phyloP scores from a whole-genome alignment of 352 stramenopile species.

The Globisporangium canariense region DNA sequence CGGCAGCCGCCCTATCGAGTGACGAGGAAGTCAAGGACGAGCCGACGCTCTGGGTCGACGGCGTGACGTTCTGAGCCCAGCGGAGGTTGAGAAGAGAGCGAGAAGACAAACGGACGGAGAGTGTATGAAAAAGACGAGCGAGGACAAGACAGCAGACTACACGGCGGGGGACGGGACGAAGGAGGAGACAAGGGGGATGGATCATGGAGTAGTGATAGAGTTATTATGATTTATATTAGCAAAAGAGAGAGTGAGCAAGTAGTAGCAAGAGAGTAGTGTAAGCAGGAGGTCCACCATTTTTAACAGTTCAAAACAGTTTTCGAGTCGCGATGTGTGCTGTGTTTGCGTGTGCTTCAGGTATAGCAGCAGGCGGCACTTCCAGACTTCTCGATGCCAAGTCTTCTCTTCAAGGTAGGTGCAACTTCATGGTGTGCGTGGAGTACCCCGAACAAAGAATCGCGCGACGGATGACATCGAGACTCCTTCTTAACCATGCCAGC shows the following conservation, averaged over 20 bases:
- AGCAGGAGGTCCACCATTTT: neutral
- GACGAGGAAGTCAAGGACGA: slow-evolving; percentile 8
- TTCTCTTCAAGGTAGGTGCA: no score
- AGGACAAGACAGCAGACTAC: neutral
- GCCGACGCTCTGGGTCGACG: slow-evolving; percentile 17
- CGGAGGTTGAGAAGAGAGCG: neutral
- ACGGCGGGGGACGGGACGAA: neutral
- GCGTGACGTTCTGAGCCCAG: slow-evolving; percentile 11
- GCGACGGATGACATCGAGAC: no score
- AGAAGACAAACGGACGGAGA: neutral
- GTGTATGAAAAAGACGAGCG: neutral
- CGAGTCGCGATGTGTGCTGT: no score
- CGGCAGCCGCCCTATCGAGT: neutral
- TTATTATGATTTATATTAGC: slow-evolving; percentile 14
- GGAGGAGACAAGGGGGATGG: neutral
- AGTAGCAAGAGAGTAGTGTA: neutral
- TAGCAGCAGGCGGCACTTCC: no score
- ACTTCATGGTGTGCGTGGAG: no score
- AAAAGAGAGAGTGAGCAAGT: neutral
- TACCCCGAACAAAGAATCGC: no score
- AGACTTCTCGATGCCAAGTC: no score
- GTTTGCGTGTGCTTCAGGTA: no score
- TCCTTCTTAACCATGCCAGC: no score
- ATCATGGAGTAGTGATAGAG: slow-evolving; percentile 1
- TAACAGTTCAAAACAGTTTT: neutral